Percentiles rank a stretch among this genome's conserved stretches.
Conservation (phyloP, 805 yeast genomes). For the Metschnikowia anglica region DNA sequence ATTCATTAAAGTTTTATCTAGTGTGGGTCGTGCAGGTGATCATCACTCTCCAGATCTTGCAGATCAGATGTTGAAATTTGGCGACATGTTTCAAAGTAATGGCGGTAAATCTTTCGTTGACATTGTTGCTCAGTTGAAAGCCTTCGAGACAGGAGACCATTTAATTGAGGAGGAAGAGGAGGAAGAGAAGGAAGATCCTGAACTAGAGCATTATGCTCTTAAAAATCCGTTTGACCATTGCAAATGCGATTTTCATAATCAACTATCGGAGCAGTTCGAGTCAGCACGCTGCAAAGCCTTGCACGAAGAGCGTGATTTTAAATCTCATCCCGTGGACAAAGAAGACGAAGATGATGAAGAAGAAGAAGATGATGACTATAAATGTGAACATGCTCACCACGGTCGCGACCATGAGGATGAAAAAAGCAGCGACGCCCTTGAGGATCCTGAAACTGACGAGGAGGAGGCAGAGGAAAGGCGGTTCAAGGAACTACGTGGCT, state of each 20-base stretch:
- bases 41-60: constrained; percentile 8
- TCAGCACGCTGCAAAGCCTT: constrained; percentile 31
- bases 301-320: constrained; percentile 23
- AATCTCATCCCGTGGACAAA: constrained; percentile 8
- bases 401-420: constrained; percentile 9
- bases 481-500: constrained; percentile 73
- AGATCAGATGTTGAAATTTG: constrained; percentile 38
- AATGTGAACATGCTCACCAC: constrained; percentile 5
- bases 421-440: constrained; percentile 22
- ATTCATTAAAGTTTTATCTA: constrained; percentile 10
- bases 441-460: constrained; percentile 15
- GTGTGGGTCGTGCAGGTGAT: constrained; percentile 4
- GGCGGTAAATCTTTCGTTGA: constrained; percentile 77
- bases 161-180: constrained; percentile 2
- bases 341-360: constrained; percentile 30
- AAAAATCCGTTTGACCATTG: constrained; percentile 12
- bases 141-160: constrained; percentile 30
- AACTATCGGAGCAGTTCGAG: constrained; percentile 30
- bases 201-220: constrained; percentile 14
- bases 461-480: constrained; percentile 26
- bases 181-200: constrained; percentile 6
- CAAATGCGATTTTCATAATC: constrained; percentile 17
- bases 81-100: constrained; percentile 74
- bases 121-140: constrained; percentile 58
- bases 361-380: constrained; percentile 28